These are phyloP conservation scores for Ilex paraguariensis DNA, from an alignment of 305 asterid genomes.

Conservation along the genomic window DNA sequence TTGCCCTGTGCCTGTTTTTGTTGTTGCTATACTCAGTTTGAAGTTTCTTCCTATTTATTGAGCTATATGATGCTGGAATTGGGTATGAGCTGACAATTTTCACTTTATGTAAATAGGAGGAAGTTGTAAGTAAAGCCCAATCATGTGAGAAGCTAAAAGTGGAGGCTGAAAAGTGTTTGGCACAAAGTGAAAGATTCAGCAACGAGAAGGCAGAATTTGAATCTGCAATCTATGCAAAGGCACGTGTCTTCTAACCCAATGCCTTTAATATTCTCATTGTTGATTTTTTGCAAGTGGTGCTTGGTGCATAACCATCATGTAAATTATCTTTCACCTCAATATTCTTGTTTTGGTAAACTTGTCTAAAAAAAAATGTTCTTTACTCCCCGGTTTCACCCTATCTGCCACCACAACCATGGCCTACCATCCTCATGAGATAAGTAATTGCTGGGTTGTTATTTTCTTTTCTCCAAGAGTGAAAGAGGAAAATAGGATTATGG, in stretches of 20 bases:
- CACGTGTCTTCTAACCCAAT: constrained; percentile 10
- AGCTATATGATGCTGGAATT: background rate
- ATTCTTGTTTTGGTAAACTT: too few relatives aligned
- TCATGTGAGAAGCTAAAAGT: constrained; percentile 50
- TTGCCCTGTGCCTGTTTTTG: too few relatives aligned
- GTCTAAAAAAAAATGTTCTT: too few relatives aligned
- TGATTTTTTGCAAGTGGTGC: background rate
- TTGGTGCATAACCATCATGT: background rate
- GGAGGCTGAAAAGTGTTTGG: constrained; percentile 80
- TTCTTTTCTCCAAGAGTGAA: too few relatives aligned
- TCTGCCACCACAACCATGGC: too few relatives aligned
- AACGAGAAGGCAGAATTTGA: constrained; percentile 65
- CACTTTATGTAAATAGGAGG: constrained; percentile 48
- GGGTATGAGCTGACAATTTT: background rate
- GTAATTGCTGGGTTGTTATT: too few relatives aligned
- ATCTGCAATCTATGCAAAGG: constrained; percentile 73
- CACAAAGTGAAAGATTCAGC: constrained; percentile 70
- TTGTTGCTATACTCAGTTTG: too few relatives aligned
- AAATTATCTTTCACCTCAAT: background rate
- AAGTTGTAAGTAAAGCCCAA: constrained; percentile 68
- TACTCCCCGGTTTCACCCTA: too few relatives aligned
- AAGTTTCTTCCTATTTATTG: background rate
- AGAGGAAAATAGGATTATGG: too few relatives aligned
- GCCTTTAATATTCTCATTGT: background rate
- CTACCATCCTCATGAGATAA: too few relatives aligned